Percentiles rank a stretch among this genome's conserved stretches.
Conservation (phyloP, 352 stramenopile genomes). For the Phytophthora sp. region DNA sequence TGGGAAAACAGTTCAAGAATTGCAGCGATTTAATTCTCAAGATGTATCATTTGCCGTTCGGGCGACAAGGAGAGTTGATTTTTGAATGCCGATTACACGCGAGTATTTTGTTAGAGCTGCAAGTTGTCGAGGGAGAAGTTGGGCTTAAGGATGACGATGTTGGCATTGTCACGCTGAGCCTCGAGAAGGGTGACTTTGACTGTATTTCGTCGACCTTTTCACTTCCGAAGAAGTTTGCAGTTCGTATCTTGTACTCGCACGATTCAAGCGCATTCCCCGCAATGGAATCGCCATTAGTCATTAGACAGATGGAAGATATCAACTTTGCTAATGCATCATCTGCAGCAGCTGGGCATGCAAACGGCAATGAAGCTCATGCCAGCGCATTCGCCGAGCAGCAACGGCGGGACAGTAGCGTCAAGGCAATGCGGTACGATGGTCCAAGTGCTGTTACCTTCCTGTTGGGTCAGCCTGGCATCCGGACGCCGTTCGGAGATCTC, state of each 20-base stretch:
- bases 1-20: constrained; percentile 62
- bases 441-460: constrained; percentile 72
- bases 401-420: constrained; percentile 37
- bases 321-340: constrained; percentile 5
- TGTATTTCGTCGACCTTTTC: constrained; percentile 75
- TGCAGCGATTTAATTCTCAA: constrained; percentile 80
- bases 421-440: constrained; percentile 73
- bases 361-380: constrained; percentile 14
- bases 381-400: constrained; percentile 35
- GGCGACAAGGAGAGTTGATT: constrained; percentile 80
- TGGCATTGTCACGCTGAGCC: constrained; percentile 52
- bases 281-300: constrained; percentile 33
- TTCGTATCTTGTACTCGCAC: constrained; percentile 64
- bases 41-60: constrained; percentile 91
- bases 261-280: constrained; percentile 56
- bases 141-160: constrained; percentile 38
- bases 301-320: constrained; percentile 33
- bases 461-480: constrained; percentile 63
- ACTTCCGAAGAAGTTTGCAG: constrained; percentile 69
- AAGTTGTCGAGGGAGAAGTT: constrained; percentile 32
- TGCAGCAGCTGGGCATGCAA: constrained; percentile 11
- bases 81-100: constrained; percentile 78
- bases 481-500: constrained; percentile 81
- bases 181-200: constrained; percentile 84
- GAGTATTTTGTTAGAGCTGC: constrained; percentile 76